phyloP scores from a whole-genome alignment of 2,329 filamentous ascomycete genomes.

The Clathrospora elynae region DNA sequence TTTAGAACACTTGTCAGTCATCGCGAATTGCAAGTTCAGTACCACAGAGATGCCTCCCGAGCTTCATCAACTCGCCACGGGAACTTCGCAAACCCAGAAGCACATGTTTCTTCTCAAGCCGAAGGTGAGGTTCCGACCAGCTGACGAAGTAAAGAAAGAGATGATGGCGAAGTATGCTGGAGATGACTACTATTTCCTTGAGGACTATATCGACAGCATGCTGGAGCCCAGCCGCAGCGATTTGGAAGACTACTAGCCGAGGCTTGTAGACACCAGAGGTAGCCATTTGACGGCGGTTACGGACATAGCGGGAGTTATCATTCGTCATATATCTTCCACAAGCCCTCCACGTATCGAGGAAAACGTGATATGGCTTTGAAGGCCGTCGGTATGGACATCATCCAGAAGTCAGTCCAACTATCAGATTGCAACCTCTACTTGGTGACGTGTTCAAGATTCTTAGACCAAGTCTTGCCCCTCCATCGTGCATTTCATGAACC shows the following conservation, averaged over 20 bases:
- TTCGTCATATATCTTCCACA: too few relatives aligned
- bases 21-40: too few relatives aligned
- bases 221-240: background rate
- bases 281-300: too few relatives aligned
- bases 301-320: too few relatives aligned
- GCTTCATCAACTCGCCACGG: background rate
- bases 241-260: background rate
- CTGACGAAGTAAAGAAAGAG: background rate
- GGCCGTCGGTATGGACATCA: too few relatives aligned
- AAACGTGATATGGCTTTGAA: too few relatives aligned
- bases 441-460: too few relatives aligned
- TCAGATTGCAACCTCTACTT: too few relatives aligned
- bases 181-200: constrained; percentile 3
- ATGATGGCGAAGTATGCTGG: constrained; percentile 2
- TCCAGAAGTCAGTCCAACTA: too few relatives aligned
- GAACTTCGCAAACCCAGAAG: background rate
- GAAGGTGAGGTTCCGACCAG: background rate
- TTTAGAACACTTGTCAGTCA: too few relatives aligned
- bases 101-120: constrained; percentile 1
- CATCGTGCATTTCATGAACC: background rate
- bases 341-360: too few relatives aligned
- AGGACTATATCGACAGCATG: background rate
- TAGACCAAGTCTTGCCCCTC: background rate
- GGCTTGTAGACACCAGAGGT: background rate
- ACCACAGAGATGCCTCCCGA: too few relatives aligned